phyloP scores from a whole-genome alignment of 163 green algal genomes.

The Chlorella variabilis region DNA sequence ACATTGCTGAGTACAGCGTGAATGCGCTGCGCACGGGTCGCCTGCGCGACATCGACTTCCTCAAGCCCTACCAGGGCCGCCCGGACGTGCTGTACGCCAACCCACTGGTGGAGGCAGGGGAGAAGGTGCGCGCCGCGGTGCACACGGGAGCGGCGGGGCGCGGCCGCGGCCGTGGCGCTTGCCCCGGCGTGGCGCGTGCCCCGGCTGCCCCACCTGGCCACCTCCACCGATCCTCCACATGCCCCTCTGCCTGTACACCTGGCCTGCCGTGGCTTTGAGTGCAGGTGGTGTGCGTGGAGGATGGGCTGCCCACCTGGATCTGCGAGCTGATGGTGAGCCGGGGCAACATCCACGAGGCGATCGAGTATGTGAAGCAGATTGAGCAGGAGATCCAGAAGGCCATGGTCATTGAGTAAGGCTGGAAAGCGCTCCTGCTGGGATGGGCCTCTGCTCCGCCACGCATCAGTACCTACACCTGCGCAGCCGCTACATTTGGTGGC shows the following conservation, averaged over 20 bases:
- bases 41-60: slow-evolving; percentile 58
- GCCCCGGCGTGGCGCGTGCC: too few relatives aligned
- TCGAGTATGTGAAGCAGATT: slow-evolving; percentile 78
- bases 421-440: too few relatives aligned
- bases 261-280: too few relatives aligned
- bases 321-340: slow-evolving; percentile 86
- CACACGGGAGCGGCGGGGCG: too few relatives aligned
- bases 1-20: slow-evolving; percentile 89
- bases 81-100: slow-evolving; percentile 80
- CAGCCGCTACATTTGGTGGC: too few relatives aligned
- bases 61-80: slow-evolving; percentile 67
- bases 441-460: too few relatives aligned
- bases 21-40: slow-evolving; percentile 78
- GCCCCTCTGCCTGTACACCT: too few relatives aligned
- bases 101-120: slow-evolving; percentile 70
- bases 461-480: too few relatives aligned
- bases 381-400: slow-evolving; percentile 55
- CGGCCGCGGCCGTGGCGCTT: too few relatives aligned
- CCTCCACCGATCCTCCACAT: too few relatives aligned
- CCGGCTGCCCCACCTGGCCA: too few relatives aligned
- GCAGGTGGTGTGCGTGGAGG: slow-evolving; percentile 68
- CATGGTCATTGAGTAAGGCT: slow-evolving; percentile 48
- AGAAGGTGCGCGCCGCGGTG: slow-evolving; percentile 45
- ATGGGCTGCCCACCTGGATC: slow-evolving; percentile 92
- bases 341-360: slow-evolving; percentile 77